A percentile compares a stretch with the other conserved stretches of the same genome.
phyloP scores from a whole-genome alignment of 768 basidiomycete genomes.

The Lactifluus subvellereus region DNA sequence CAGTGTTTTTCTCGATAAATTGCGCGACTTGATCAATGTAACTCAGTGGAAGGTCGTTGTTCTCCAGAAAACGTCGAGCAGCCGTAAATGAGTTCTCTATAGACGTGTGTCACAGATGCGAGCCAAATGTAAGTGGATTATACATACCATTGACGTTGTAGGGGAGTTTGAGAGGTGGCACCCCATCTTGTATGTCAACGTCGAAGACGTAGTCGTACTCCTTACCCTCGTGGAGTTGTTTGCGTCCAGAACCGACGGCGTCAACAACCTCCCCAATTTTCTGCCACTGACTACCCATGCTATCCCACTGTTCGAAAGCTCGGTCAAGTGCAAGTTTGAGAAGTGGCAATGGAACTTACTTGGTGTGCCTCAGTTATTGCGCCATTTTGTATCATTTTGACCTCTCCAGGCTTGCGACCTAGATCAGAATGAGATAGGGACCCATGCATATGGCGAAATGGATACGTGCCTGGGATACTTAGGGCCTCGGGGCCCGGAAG shows the following conservation, averaged over 20 bases:
- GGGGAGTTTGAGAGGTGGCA: constrained; percentile 88
- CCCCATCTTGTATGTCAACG: constrained; percentile 91
- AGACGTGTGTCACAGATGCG: background rate
- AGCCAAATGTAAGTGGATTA: background rate
- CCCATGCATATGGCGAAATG: background rate
- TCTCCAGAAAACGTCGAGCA: constrained; percentile 81
- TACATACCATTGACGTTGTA: constrained; percentile 79
- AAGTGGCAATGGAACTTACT: constrained; percentile 38
- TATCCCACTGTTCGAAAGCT: constrained; percentile 65
- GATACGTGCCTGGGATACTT: constrained; percentile 51
- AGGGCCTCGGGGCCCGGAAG: constrained; percentile 84
- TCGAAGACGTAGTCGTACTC: constrained; percentile 99
- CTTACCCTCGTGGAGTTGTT: constrained; percentile 86
- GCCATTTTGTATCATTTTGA: constrained; percentile 82
- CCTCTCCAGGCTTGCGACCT: constrained; percentile 93
- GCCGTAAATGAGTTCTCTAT: constrained; percentile 87
- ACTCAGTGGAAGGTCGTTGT: constrained; percentile 72
- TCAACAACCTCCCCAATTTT: constrained; percentile 96
- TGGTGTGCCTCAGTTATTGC: constrained; percentile 86
- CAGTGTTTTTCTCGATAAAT: constrained; percentile 91
- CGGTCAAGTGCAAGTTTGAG: background rate
- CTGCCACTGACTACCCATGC: constrained; percentile 63
- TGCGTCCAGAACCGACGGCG: constrained; percentile 83
- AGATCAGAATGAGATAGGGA: constrained; percentile 1
- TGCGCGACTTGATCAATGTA: constrained; percentile 88